Base-by-base conservation (phyloP, 179 eudicot species). In the Corrigiola litoralis region DNA sequence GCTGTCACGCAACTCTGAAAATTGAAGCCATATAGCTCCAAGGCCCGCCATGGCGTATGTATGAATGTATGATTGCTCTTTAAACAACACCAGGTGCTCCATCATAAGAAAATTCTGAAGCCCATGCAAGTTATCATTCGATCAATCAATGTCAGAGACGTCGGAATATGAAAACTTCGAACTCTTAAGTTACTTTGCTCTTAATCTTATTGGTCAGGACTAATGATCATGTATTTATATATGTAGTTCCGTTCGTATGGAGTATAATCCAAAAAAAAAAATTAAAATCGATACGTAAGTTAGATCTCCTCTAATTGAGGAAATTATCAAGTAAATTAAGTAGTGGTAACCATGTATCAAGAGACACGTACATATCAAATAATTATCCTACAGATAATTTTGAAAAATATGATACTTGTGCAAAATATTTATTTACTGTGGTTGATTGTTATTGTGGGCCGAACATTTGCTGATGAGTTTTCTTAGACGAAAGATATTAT, bases 351-450 rank as follows among this genome's bases (percentile, higher is more conserved):
- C 18, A 47, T 32, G 31, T 32, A 9, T 16, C 24, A 46, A 17
- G 12, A 46, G 20, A 62, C 45, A 62, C 66, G 66, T 47, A 62
- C 31, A 36, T 18, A 23, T 36, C 38, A 27, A 40, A 53, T 65
- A 41, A 52, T 52, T 65, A 29, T n/a, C 42, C 36, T 51, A 65
- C 47, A 12, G 27, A n/a, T 10, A 18, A 29, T 11, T 53, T 23
- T 17, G 27, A 45, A 18, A 41, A 16, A 14, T 16, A 12, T 64
- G 50, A 36, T 33, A 3, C 34, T 12, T 25, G 14, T n/a, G 37
- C 18, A 24, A 1, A 18, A 24, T 53, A 24, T 24, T 52, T 37
- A 25, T 40, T 18, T 11, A 50, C 1, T 33, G 11, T 66, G 33
- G 11, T 13, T 41, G 34, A 23, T 34, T 50, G 38, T 63, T 49